These are phyloP conservation scores for Cyathus striatus DNA, from an alignment of 768 basidiomycete species.

Conservation along the genomic window DNA sequence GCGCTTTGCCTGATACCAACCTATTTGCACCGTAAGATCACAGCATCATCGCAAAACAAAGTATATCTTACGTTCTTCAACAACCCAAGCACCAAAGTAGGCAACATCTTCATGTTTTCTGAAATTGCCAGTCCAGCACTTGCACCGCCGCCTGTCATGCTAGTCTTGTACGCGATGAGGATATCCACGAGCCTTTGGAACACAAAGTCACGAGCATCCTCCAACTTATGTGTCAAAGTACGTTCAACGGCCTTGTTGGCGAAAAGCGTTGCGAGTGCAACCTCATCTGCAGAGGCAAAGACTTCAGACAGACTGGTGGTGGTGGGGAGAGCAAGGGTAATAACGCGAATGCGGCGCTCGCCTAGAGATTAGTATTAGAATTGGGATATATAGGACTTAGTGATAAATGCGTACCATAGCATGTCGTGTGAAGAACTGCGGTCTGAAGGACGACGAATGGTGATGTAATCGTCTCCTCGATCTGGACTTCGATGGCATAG, in stretches of 20 bases:
- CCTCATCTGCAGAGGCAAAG: conserved; percentile 86
- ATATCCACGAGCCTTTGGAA: conserved; percentile 83
- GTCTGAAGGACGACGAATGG: conserved; percentile 95
- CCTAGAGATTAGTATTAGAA: conserved; percentile 27
- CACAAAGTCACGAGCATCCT: conserved; percentile 84
- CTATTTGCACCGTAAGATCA: conserved; percentile 29
- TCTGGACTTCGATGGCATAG: conserved; percentile 92
- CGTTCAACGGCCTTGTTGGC: conserved; percentile 94
- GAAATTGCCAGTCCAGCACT: conserved; percentile 90
- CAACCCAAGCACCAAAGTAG: conserved; percentile 82
- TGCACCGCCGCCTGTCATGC: conserved; percentile 93
- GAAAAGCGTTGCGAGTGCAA: conserved; percentile 78
- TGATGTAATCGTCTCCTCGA: conserved; percentile 88
- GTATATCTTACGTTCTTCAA: conserved; percentile 77
- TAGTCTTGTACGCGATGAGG: conserved; percentile 85
- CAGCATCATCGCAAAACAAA: neutral
- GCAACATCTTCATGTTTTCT: conserved; percentile 93
- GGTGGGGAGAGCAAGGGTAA: conserved; percentile 84
- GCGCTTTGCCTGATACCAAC: conserved; percentile 94
- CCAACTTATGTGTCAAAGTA: conserved; percentile 77
- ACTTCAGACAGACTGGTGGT: conserved; percentile 86
- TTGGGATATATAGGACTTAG: neutral
- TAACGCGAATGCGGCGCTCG: conserved; percentile 87
- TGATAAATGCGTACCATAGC: conserved; percentile 55
- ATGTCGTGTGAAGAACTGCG: conserved; percentile 91